Evolutionary conservation across 345 rosid genomes (phyloP), one percentile per base, ranked within the genome.

Genomic region (Eucalyptus polyanthemos): DNA sequence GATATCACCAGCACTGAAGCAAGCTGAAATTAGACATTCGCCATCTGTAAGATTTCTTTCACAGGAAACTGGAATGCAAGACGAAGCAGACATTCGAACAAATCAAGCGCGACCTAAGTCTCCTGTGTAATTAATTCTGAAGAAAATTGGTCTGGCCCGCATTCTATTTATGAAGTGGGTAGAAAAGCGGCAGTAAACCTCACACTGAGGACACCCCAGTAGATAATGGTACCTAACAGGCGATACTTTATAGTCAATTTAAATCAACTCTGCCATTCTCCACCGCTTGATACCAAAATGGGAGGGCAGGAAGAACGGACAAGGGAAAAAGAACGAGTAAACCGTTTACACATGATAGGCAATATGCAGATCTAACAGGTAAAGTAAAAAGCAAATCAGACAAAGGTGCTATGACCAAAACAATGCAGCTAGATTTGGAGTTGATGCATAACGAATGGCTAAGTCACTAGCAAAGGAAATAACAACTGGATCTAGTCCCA

Each of bases 1-100:
- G 97, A 95, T 65, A 96, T 87, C 89, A 95, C 80, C 89, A 97
- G 89, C 91, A 97, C 89, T 27, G 96, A 93, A 56, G 96, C 95
- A 86, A 89, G 49, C 99, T 97, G 97, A 92, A 93, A 92, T 90
- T 89, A 88, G 88, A 16, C 85, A 91, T 86, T 34, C 47, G 7
- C 37, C 47, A 86, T 86, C 15, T 34, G 45, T 50, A 5, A 88
- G 89, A 53, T 76, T 76, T 76, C 83, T 76, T 21, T 76, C 8
- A 2, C 83, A 37, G 83, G 83, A 76, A 37, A 76, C 15, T 37
- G 7, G 83, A 40, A 76, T 40, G 83, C 83, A 21, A 76, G 83
- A 76, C 29, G 3, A 76, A 21, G 29, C 15, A 76, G 47, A 76
- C 47, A 76, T 76, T 76, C 29, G 3, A 76, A 40, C 3, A 16